phyloP scores from a whole-genome alignment of 352 stramenopile genomes.

The Phytophthora litchii region DNA sequence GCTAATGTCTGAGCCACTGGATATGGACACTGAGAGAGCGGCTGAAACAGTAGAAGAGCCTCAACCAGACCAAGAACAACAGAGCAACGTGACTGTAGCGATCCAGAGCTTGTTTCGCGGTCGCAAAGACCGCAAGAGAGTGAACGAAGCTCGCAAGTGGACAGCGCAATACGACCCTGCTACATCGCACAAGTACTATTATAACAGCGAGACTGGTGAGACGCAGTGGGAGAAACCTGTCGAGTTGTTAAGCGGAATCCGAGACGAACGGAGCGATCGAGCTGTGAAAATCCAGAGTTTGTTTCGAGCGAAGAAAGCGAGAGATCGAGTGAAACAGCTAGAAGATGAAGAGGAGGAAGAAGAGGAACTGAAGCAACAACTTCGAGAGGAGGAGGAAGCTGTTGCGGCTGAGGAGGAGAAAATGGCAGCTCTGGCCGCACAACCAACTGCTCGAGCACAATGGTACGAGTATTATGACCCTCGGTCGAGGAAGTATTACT shows the following conservation, averaged over 20 bases:
- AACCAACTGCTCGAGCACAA: constrained; percentile 4
- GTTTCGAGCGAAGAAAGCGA: constrained; percentile 48
- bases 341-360: constrained; percentile 36
- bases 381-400: constrained; percentile 13
- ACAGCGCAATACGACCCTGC: constrained; percentile 55
- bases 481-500: constrained; percentile 35
- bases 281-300: constrained; percentile 64
- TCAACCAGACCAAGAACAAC: background rate
- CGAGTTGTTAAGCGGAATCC: constrained; percentile 37
- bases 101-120: constrained; percentile 48
- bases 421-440: background rate
- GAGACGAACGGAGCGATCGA: constrained; percentile 40
- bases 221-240: constrained; percentile 52
- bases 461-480: constrained; percentile 62
- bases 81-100: constrained; percentile 18
- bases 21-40: constrained; percentile 9
- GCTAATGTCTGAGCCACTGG: constrained; percentile 25
- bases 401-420: constrained; percentile 11
- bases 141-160: constrained; percentile 42
- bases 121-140: constrained; percentile 26
- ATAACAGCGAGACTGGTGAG: constrained; percentile 44
- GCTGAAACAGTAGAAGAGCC: constrained; percentile 1
- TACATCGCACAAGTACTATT: constrained; percentile 50
- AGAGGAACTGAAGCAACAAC: constrained; percentile 19
- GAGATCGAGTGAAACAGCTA: constrained; percentile 40